Conservation (phyloP, 495 filamentous ascomycete species). For the Pseudomonodictys pantanalensis region DNA sequence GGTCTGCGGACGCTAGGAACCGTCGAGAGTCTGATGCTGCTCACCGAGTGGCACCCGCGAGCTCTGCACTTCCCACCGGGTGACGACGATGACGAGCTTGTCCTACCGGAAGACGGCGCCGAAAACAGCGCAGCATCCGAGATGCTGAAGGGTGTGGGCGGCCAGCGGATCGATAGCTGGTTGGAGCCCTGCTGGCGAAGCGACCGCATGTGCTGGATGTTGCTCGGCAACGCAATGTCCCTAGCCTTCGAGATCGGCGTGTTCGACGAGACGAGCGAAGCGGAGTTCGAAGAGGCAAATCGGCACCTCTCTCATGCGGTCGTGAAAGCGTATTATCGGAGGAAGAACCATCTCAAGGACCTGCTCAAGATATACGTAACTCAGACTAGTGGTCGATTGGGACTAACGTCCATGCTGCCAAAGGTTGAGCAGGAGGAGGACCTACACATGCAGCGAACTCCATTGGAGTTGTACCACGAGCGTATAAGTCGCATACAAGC, state of each 20-base stretch:
- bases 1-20: conserved; percentile 88
- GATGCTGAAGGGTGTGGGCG: conserved; percentile 46
- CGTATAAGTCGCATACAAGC: conserved; percentile 24
- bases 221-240: conserved; percentile 84
- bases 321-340: conserved; percentile 69
- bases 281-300: conserved; percentile 33
- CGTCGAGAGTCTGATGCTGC: conserved; percentile 85
- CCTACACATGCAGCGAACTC: conserved; percentile 13
- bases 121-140: conserved; percentile 22
- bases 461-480: conserved; percentile 26
- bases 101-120: conserved; percentile 37
- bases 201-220: conserved; percentile 98
- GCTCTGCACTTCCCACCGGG: conserved; percentile 93
- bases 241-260: conserved; percentile 89
- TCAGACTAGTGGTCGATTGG: conserved; percentile 86
- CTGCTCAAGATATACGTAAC: conserved; percentile 85
- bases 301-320: conserved; percentile 42
- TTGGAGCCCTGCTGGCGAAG: conserved; percentile 94
- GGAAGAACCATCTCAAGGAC: conserved; percentile 78
- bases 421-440: conserved; percentile 35
- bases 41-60: conserved; percentile 96
- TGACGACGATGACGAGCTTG: conserved; percentile 66
- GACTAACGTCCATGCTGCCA: conserved; percentile 91
- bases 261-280: conserved; percentile 76
- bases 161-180: conserved; percentile 84